Evolutionary conservation across 768 basidiomycete genomes (phyloP).

Genomic region (Macrolepiota fuliginosa): DNA sequence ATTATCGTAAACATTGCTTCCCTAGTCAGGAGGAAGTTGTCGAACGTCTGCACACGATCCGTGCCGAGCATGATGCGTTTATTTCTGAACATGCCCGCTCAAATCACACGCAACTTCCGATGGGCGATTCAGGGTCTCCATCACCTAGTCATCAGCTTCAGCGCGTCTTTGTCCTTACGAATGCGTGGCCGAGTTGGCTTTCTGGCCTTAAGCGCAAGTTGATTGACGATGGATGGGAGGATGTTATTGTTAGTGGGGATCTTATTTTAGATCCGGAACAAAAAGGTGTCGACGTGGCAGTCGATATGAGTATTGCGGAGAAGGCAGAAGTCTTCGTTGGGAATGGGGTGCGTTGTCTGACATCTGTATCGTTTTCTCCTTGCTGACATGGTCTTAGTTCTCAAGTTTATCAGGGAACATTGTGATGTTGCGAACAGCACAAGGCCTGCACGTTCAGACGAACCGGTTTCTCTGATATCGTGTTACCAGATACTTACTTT

Average conservation of each 20-base stretch:
- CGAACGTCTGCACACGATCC: slow-evolving; percentile 29
- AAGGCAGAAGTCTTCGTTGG: slow-evolving; percentile 59
- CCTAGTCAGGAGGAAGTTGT: slow-evolving; percentile 43
- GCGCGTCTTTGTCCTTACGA: slow-evolving; percentile 50
- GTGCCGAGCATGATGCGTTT: slow-evolving; percentile 27
- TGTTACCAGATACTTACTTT: too few relatives aligned
- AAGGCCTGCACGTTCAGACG: slow-evolving; percentile 34
- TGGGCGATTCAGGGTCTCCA: neutral
- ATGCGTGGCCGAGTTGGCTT: slow-evolving; percentile 46
- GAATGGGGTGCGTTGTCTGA: slow-evolving; percentile 48
- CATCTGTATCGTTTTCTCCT: slow-evolving; percentile 8
- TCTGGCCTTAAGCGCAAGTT: slow-evolving; percentile 35
- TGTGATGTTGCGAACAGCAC: slow-evolving; percentile 42
- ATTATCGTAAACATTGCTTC: slow-evolving; percentile 42
- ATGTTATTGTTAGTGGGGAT: slow-evolving; percentile 36
- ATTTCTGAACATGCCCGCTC: neutral
- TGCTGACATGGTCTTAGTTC: slow-evolving; percentile 27
- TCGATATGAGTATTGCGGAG: slow-evolving; percentile 62
- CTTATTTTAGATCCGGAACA: slow-evolving; percentile 44
- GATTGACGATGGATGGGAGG: slow-evolving; percentile 47
- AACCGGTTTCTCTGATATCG: slow-evolving; percentile 40
- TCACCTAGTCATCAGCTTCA: slow-evolving; percentile 5
- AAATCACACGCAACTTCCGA: neutral
- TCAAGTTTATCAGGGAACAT: slow-evolving; percentile 52
- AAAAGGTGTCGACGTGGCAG: slow-evolving; percentile 44